Evolutionary conservation across 2,329 filamentous ascomycete species (phyloP).

Genomic region (Byssochlamys sp.): DNA sequence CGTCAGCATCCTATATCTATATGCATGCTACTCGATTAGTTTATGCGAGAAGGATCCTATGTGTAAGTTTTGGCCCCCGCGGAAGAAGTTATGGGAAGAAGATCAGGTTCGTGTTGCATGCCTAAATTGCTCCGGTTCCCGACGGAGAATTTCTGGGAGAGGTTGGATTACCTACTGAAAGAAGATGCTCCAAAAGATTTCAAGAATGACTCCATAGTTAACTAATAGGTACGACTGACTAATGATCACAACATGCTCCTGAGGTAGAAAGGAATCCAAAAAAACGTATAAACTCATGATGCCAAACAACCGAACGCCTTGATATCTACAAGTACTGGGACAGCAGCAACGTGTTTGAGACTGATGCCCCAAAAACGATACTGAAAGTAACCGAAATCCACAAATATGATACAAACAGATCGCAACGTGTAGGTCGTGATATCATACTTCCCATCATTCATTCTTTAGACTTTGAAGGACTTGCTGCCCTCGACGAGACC

Average conservation of each 20-base stretch:
- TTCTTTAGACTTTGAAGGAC: slow-evolving; percentile 48
- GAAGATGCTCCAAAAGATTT: neutral
- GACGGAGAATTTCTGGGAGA: neutral
- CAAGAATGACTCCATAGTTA: neutral
- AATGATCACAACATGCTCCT: neutral
- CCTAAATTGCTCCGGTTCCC: neutral
- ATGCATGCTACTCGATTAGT: no score
- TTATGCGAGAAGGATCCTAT: no score
- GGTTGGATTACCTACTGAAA: neutral
- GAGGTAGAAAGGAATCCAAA: neutral
- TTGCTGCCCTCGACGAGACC: slow-evolving; percentile 75
- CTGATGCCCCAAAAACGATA: neutral
- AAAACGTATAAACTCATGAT: neutral
- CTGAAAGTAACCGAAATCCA: neutral
- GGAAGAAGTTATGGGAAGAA: neutral
- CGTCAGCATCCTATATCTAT: no score
- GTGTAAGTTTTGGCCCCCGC: neutral
- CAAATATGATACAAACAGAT: neutral
- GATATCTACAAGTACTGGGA: neutral
- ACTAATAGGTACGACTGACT: neutral
- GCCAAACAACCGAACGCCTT: neutral
- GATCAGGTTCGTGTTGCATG: neutral
- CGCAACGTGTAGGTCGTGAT: neutral
- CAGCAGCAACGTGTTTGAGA: neutral
- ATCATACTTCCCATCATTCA: neutral